phyloP scores from a whole-genome alignment of 2,329 filamentous ascomycete genomes.

The Thielaviopsis cerberus region DNA sequence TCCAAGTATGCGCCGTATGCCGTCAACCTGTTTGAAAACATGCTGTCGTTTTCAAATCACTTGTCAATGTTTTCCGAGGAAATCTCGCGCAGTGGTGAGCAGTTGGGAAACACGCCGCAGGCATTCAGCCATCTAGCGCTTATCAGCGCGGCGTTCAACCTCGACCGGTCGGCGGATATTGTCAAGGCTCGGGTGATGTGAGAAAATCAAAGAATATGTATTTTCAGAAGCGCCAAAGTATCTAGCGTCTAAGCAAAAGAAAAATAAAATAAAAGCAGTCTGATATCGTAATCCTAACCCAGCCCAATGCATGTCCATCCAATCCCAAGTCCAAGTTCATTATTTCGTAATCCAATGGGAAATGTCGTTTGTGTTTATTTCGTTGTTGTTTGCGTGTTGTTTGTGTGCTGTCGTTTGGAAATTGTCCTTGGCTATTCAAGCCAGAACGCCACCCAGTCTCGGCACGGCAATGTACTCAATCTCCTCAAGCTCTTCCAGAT shows the following conservation, averaged over 20 bases:
- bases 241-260: neutral
- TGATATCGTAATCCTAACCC: neutral
- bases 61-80: slow-evolving; percentile 64
- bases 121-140: slow-evolving; percentile 61
- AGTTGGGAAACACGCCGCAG: slow-evolving; percentile 63
- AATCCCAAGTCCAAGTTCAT: neutral
- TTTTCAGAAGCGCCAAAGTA: neutral
- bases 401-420: neutral
- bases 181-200: neutral
- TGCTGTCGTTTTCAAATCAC: slow-evolving; percentile 59
- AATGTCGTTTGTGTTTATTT: neutral
- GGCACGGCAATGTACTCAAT: slow-evolving; percentile 9
- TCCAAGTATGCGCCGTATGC: slow-evolving; percentile 43
- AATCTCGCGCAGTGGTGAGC: slow-evolving; percentile 55
- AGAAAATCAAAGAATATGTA: neutral
- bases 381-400: neutral
- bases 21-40: slow-evolving; percentile 58
- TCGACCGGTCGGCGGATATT: slow-evolving; percentile 32
- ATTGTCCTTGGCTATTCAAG: neutral
- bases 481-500: slow-evolving; percentile 7
- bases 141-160: slow-evolving; percentile 60
- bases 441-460: neutral
- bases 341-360: neutral
- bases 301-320: neutral
- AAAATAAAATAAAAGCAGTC: neutral